Base-by-base conservation (phyloP, 176 grass and related monocot species). In the Carex littledalei region DNA sequence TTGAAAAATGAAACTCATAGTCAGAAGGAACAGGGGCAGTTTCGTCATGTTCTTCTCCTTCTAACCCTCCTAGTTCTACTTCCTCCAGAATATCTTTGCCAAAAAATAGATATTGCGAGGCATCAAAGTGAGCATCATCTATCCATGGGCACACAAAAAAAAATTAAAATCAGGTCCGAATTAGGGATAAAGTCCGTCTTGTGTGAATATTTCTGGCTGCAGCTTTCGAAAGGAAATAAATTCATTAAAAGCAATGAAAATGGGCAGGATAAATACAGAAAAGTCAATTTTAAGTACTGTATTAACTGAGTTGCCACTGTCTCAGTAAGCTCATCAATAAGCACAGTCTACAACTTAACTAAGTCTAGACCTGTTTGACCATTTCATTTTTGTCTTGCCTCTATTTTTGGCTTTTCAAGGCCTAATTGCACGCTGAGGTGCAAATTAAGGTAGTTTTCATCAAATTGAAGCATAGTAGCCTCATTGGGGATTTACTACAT, bases 101-200 rank as follows among this genome's bases (percentile, higher is more conserved):
- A 50, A 87, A 87, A 62, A 87, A 87, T 61, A 49, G 35, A 81
- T 87, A 87, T 71, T 87, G 86, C 35, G 86, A 87, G 67, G 86
- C 86, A 72, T 87, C 78, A 75, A 87, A 87, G 17, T 11, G 60
- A 69, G 31, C 66, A 70, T 80, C 60, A 81, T 52, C 86, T 87
- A 71, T 43, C 16, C 41, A 80, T 75, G 71, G 21, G 4, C 11
- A 53, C 71, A 75, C 9, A 75, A 52, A 29, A 80, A 86, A 29
- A 14, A 45, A 74, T 75, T 35, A 86, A 85, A 58, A 71, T 77
- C 52, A 76, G 75, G 17, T 50, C 47, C 2, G 2, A 71, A 47
- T 47, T 84, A 50, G 14, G 6, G 2, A 65, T 29, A 26, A 31
- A 24, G n/a, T 49, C 8, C 14, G n/a, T 22, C 0, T 50, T 21